Percentiles rank a stretch among this genome's conserved stretches.
Evolutionary conservation across 2,329 filamentous ascomycete genomes (phyloP).

Genomic region (Hymenoscyphus albidus): DNA sequence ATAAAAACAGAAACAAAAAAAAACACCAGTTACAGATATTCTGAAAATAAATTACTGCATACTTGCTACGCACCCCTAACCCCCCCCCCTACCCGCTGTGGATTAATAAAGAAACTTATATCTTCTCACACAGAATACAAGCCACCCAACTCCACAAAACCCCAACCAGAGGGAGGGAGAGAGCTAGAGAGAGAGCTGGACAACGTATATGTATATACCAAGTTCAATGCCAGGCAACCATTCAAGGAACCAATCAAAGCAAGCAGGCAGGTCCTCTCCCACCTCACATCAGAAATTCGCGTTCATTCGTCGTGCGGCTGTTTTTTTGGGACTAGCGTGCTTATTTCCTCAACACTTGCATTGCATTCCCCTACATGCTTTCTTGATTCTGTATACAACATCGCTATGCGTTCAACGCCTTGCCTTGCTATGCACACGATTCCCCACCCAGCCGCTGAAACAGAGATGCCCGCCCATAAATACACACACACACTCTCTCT

Average conservation of each 20-base stretch:
- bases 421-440: conserved; percentile 12
- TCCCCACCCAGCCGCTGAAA: neutral
- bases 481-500: neutral
- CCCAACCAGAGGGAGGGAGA: neutral
- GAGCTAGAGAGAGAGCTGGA: no score
- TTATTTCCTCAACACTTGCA: neutral
- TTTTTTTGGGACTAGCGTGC: neutral
- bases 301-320: neutral
- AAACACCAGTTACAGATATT: neutral
- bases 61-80: conserved; percentile 1
- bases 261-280: neutral
- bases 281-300: neutral
- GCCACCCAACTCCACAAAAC: neutral
- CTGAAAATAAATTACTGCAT: conserved; percentile 1
- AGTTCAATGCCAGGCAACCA: neutral
- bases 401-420: conserved; percentile 16
- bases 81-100: neutral
- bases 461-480: neutral
- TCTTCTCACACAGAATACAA: neutral
- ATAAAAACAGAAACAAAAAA: neutral
- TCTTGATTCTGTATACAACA: neutral
- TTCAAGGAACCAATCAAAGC: neutral
- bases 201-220: neutral
- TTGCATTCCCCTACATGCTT: neutral
- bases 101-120: neutral